phyloP scores from a whole-genome alignment of 441 rosid genomes.

The Hura crepitans region DNA sequence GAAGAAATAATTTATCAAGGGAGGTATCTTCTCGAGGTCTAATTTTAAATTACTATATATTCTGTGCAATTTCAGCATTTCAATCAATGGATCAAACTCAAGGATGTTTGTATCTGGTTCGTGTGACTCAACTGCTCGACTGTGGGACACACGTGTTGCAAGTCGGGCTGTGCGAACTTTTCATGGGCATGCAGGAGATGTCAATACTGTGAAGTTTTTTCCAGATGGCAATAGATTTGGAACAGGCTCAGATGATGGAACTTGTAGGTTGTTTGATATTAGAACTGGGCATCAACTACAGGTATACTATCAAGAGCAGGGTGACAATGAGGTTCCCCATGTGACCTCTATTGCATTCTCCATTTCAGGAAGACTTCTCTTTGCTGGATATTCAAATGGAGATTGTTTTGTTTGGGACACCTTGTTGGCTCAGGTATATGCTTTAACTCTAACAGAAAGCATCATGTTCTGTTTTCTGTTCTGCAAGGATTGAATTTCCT shows the following conservation, averaged over 20 bases:
- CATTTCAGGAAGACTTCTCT: slow-evolving; percentile 88
- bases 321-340: slow-evolving; percentile 46
- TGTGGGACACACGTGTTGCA: slow-evolving; percentile 98
- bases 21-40: slow-evolving; percentile 11
- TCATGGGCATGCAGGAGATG: slow-evolving; percentile 96
- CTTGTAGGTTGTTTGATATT: slow-evolving; percentile 87
- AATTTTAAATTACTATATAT: slow-evolving; percentile 17
- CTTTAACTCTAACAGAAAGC: not conserved
- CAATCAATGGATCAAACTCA: slow-evolving; percentile 68
- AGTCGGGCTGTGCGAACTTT: slow-evolving; percentile 84
- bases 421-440: slow-evolving; percentile 65
- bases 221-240: slow-evolving; percentile 98
- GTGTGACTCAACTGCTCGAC: slow-evolving; percentile 80
- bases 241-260: slow-evolving; percentile 95
- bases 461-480: not conserved
- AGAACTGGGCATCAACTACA: slow-evolving; percentile 95
- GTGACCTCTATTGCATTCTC: slow-evolving; percentile 91
- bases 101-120: slow-evolving; percentile 92
- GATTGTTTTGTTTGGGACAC: slow-evolving; percentile 94
- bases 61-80: slow-evolving; percentile 59
- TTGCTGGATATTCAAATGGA: slow-evolving; percentile 76
- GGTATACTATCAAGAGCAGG: slow-evolving; percentile 54
- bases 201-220: slow-evolving; percentile 85
- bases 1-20: slow-evolving; percentile 1
- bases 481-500: slow-evolving; percentile 2